Base-by-base conservation (phyloP, 1,284 basidiomycete species). In the Xerocomus minutiporus region DNA sequence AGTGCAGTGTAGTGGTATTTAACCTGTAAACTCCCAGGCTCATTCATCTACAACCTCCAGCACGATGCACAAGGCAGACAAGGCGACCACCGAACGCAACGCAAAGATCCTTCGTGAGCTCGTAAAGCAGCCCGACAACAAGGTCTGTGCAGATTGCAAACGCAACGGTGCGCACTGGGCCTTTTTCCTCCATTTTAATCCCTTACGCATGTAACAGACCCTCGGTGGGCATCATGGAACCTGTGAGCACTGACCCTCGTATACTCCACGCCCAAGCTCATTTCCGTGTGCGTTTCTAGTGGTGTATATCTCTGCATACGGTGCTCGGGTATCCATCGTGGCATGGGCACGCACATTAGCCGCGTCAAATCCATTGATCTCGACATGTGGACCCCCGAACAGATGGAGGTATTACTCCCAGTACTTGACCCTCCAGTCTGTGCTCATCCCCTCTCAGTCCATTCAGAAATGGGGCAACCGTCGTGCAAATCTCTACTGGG, bases 211-310 rank as follows among this genome's bases (percentile, higher is more conserved):
- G 43, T 29, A 35, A 2, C 62, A 96, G 96, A 98, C 76, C 92
- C 96, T 36, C 80, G 96, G 66, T 99, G 96, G 96, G 96, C 96
- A 20, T 95, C 93, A 2, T 97, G 95, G 92, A 99, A 98, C 69
- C 72, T 98, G 85, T 93, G 69, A 63, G 84, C 68, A 50, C 31
- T 12, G 13, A 20, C 28, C 17, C 0, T 41, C n/a, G 13, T 13
- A 23, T 42, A 17, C n/a, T 20, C 29, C 34, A 23, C 5, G 5
- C 7, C 23, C 9, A 2, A 5, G 45, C 46, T 57, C 35, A 59
- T 42, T 28, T 35, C 41, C 26, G 25, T 43, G 23, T 55, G 8
- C 36, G 8, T 49, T 59, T 50, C 34, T 59, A 93, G 91, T 29
- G 94, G 94, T 31, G 89, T 93, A 3, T 97, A 92, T 68, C 76